phyloP scores from a whole-genome alignment of 352 stramenopile species.

The Aphanomyces invadans region DNA sequence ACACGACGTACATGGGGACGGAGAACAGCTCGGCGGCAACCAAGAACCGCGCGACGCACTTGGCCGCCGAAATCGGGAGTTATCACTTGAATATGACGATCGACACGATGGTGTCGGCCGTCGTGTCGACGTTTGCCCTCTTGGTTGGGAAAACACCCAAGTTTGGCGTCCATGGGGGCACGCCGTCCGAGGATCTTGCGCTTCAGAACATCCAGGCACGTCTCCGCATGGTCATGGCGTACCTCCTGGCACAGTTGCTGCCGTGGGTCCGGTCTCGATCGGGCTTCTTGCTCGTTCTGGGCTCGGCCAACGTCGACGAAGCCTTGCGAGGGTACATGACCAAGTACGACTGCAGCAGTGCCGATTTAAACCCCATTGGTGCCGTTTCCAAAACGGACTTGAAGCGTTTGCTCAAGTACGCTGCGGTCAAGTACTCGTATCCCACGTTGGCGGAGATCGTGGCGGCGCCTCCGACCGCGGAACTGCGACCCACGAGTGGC shows the following conservation, averaged over 20 bases:
- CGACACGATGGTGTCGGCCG: conserved; percentile 84
- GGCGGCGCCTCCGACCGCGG: conserved; percentile 91
- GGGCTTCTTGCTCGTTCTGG: conserved; percentile 97
- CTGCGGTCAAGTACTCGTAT: conserved; percentile 87
- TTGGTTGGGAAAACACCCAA: conserved; percentile 86
- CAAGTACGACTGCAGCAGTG: conserved; percentile 99
- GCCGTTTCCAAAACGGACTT: conserved; percentile 94
- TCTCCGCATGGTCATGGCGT: conserved; percentile 97
- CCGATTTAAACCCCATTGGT: conserved; percentile 98
- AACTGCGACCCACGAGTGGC: conserved; percentile 88
- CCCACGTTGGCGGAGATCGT: conserved; percentile 88
- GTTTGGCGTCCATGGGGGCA: conserved; percentile 86
- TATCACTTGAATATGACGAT: conserved; percentile 96
- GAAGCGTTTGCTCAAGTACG: conserved; percentile 94
- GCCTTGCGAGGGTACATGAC: conserved; percentile 98
- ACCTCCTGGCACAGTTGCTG: conserved; percentile 96
- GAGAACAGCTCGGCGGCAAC: conserved; percentile 91
- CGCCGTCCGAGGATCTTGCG: conserved; percentile 91
- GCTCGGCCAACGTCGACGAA: conserved; percentile 98
- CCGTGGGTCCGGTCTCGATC: conserved; percentile 92
- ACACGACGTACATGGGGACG: conserved; percentile 98
- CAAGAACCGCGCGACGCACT: conserved; percentile 74
- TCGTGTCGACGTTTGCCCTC: conserved; percentile 66
- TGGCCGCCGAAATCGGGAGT: conserved; percentile 89
- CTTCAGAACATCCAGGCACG: conserved; percentile 99